These are phyloP conservation scores for Venustampulla echinocandica DNA, from an alignment of 495 filamentous ascomycete species.

Conservation along the genomic window DNA sequence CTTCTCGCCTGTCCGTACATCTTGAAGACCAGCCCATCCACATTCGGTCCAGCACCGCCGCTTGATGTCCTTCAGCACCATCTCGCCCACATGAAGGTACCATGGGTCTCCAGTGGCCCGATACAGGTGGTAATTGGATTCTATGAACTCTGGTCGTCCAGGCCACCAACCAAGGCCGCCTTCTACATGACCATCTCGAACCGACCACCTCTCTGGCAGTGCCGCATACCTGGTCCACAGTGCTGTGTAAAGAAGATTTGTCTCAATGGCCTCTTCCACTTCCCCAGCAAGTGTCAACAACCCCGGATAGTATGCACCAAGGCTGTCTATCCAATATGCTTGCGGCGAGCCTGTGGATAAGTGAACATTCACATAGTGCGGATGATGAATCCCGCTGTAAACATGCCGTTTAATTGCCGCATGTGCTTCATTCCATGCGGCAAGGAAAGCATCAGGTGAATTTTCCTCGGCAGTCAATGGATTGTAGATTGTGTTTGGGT, in stretches of 20 bases:
- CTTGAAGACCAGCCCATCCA: slow-evolving; percentile 92
- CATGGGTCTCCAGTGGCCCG: slow-evolving; percentile 90
- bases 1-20: slow-evolving; percentile 80
- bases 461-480: slow-evolving; percentile 58
- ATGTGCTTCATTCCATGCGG: slow-evolving; percentile 81
- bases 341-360: slow-evolving; percentile 68
- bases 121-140: slow-evolving; percentile 90
- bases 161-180: slow-evolving; percentile 89
- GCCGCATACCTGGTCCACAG: slow-evolving; percentile 91
- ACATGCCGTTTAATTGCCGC: slow-evolving; percentile 80
- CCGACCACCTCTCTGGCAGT: slow-evolving; percentile 88
- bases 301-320: slow-evolving; percentile 91
- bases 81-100: slow-evolving; percentile 93
- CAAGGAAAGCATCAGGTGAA: slow-evolving; percentile 66
- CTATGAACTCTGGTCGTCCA: slow-evolving; percentile 89
- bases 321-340: slow-evolving; percentile 89
- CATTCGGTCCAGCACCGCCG: slow-evolving; percentile 87
- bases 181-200: slow-evolving; percentile 76
- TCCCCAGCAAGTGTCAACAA: slow-evolving; percentile 81
- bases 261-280: slow-evolving; percentile 79
- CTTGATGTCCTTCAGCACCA: slow-evolving; percentile 83
- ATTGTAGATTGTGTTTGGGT: slow-evolving; percentile 46
- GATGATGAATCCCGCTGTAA: slow-evolving; percentile 62
- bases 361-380: slow-evolving; percentile 87
- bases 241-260: slow-evolving; percentile 81